A percentile compares a stretch with the other conserved stretches of the same genome.
These are phyloP conservation scores for Vararia minispora DNA, from an alignment of 768 basidiomycete species.

Conservation along the genomic window DNA sequence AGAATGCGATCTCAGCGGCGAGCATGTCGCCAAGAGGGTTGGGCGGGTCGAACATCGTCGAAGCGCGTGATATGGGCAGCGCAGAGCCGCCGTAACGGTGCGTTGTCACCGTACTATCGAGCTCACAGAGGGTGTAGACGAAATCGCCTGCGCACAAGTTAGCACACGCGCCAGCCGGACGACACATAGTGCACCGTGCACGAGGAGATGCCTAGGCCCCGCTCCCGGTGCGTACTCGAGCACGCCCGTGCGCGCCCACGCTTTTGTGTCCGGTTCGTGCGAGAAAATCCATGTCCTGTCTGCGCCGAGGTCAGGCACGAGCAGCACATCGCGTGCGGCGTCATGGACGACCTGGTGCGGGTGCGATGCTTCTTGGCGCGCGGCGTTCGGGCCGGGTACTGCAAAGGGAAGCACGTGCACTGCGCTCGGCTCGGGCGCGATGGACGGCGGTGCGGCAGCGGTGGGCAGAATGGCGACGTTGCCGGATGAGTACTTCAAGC, in stretches of 20 bases:
- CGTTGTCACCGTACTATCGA: conserved; percentile 44
- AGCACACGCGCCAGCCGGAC: neutral
- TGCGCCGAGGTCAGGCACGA: conserved; percentile 25
- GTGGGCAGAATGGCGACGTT: conserved; percentile 46
- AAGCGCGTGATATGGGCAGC: conserved; percentile 23
- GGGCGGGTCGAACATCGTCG: conserved; percentile 35
- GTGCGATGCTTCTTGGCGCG: conserved; percentile 63
- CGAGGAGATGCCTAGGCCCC: conserved; percentile 62
- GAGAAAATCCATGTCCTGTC: conserved; percentile 54
- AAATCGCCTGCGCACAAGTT: conserved; percentile 33
- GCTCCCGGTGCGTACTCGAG: conserved; percentile 42
- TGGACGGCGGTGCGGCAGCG: conserved; percentile 33
- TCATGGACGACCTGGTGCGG: conserved; percentile 56
- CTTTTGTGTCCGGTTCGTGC: conserved; percentile 26
- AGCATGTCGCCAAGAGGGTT: conserved; percentile 36
- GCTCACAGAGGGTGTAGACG: conserved; percentile 59
- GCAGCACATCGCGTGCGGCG: conserved; percentile 22
- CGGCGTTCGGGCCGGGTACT: conserved; percentile 54
- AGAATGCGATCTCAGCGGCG: conserved; percentile 61
- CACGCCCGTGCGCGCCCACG: conserved; percentile 39
- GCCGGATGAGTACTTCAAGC: conserved; percentile 56
- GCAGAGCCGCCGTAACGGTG: conserved; percentile 40
- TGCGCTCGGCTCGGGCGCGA: conserved; percentile 24
- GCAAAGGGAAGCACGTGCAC: conserved; percentile 35
- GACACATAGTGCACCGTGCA: conserved; percentile 38